A percentile compares a stretch with the other conserved stretches of the same genome.
Evolutionary conservation across 83 land plant species (phyloP).

Genomic region (Larix sibirica): DNA sequence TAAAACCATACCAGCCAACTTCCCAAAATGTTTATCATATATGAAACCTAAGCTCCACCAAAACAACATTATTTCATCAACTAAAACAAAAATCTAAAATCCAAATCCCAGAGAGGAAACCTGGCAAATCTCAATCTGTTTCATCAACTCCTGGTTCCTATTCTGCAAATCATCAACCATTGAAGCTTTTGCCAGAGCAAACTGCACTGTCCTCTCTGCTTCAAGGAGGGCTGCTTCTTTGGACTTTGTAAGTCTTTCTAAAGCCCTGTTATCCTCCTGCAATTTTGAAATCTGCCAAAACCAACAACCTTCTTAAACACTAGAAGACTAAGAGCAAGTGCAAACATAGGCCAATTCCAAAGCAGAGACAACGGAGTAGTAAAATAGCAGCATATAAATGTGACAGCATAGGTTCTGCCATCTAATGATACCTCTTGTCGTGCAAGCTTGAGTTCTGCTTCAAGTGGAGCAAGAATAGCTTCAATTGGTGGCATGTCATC

Average conservation of each 20-base stretch:
- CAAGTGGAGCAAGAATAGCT: slow-evolving; percentile 95
- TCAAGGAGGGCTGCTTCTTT: slow-evolving; percentile 98
- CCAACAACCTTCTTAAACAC: not conserved
- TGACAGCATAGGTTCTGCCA: not conserved
- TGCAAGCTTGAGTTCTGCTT: slow-evolving; percentile 93
- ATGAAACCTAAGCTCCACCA: not conserved
- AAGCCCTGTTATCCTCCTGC: slow-evolving; percentile 97
- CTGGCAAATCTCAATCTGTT: slow-evolving; percentile 99
- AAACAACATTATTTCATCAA: not conserved
- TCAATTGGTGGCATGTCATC: slow-evolving; percentile 99
- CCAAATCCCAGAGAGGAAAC: slow-evolving; percentile 28
- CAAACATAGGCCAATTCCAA: not conserved
- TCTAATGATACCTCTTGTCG: slow-evolving; percentile 37
- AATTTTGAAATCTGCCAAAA: slow-evolving; percentile 79
- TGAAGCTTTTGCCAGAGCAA: slow-evolving; percentile 93
- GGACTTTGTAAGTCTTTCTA: slow-evolving; percentile 94
- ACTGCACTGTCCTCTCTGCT: slow-evolving; percentile 92
- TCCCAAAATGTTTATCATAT: not conserved
- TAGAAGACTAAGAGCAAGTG: not conserved
- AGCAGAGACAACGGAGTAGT: not conserved
- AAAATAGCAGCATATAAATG: not conserved
- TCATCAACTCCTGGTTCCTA: slow-evolving; percentile 94
- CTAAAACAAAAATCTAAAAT: not conserved
- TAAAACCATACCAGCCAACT: not conserved
- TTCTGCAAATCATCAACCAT: slow-evolving; percentile 98